Evolutionary conservation across 169 alveolate species (phyloP).

Genomic region (Cryptosporidium bovis): DNA sequence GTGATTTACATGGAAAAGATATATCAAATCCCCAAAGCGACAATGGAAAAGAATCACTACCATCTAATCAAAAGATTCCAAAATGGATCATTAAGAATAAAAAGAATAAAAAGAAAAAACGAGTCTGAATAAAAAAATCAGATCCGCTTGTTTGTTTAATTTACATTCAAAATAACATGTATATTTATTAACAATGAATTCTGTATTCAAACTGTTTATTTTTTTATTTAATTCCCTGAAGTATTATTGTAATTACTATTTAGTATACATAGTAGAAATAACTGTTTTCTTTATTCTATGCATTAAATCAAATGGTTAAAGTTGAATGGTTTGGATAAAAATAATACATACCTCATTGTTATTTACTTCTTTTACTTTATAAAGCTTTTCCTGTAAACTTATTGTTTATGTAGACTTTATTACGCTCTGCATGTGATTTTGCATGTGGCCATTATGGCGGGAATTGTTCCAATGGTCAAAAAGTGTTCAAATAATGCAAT

Average conservation of each 20-base stretch:
- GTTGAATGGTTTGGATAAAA: too few relatives aligned
- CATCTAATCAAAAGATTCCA: conserved; percentile 15
- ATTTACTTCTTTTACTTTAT: too few relatives aligned
- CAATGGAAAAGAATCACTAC: background rate
- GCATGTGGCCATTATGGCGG: conserved; percentile 52
- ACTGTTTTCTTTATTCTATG: too few relatives aligned
- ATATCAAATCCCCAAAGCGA: background rate
- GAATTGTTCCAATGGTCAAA: conserved; percentile 18
- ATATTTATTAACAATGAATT: too few relatives aligned
- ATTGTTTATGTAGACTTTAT: background rate
- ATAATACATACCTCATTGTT: too few relatives aligned
- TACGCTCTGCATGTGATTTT: conserved; percentile 31
- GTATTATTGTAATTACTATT: too few relatives aligned
- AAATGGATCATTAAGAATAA: conserved; percentile 41
- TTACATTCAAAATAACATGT: too few relatives aligned
- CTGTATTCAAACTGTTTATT: too few relatives aligned
- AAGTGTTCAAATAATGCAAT: conserved; percentile 8
- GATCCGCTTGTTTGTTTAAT: too few relatives aligned
- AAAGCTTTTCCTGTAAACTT: background rate
- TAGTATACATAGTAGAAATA: too few relatives aligned
- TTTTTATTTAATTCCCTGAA: too few relatives aligned
- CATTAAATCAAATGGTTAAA: too few relatives aligned
- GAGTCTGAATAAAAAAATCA: background rate
- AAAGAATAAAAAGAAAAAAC: conserved; percentile 47
- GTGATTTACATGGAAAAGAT: background rate